phyloP scores from a whole-genome alignment of 2,329 filamentous ascomycete genomes.

The Cercospora sp. region DNA sequence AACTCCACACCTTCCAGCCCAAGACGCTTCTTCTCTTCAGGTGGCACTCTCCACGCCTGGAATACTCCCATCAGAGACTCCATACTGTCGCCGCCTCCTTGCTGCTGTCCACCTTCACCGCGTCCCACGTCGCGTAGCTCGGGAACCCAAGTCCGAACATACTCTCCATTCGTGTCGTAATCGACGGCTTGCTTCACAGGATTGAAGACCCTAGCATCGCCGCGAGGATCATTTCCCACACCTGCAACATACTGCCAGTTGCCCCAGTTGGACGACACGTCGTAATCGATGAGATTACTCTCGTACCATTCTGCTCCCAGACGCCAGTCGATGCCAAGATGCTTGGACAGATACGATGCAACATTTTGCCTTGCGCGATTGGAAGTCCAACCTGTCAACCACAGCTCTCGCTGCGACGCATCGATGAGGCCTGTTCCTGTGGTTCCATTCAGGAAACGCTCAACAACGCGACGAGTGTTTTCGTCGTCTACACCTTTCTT shows the following conservation, averaged over 20 bases:
- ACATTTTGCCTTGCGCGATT: conserved; percentile 77
- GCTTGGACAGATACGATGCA: conserved; percentile 70
- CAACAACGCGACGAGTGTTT: conserved; percentile 42
- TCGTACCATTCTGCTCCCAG: conserved; percentile 84
- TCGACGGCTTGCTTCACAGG: conserved; percentile 78
- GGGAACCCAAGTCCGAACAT: conserved; percentile 71
- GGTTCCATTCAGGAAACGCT: conserved; percentile 63
- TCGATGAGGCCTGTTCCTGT: conserved; percentile 78
- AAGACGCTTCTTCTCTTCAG: conserved; percentile 57
- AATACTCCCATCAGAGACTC: conserved; percentile 60
- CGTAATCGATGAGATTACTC: conserved; percentile 71
- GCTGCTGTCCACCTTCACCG: background rate
- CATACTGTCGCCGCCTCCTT: conserved; percentile 12
- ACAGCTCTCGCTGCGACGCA: conserved; percentile 71
- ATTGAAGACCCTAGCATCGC: conserved; percentile 73
- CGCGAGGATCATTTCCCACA: conserved; percentile 75
- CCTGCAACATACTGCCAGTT: conserved; percentile 76
- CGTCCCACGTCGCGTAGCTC: conserved; percentile 59
- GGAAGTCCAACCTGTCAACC: conserved; percentile 74
- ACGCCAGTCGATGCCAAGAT: conserved; percentile 75
- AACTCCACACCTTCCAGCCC: conserved; percentile 61
- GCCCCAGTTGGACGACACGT: conserved; percentile 52
- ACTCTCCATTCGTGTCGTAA: conserved; percentile 69
- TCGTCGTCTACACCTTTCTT: conserved; percentile 49
- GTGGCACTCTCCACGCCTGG: conserved; percentile 66